Evolutionary conservation across 345 rosid species (phyloP).

Genomic region (Euphorbia lathyris): DNA sequence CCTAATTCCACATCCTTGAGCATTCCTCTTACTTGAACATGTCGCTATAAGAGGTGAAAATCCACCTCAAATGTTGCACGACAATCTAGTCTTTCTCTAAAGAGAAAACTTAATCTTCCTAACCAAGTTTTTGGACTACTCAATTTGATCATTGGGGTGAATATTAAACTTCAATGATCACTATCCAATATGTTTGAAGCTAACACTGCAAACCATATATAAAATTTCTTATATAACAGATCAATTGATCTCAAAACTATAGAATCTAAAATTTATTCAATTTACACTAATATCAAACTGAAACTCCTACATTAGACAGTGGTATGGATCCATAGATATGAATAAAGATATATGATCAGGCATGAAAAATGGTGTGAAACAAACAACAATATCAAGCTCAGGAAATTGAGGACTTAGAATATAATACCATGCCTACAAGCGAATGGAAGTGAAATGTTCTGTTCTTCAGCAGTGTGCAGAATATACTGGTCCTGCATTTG

Average conservation of each 20-base stretch:
- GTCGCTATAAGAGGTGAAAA: neutral
- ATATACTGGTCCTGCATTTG: conserved; percentile 89
- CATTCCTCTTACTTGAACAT: neutral
- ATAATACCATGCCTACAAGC: conserved; percentile 96
- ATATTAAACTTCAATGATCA: neutral
- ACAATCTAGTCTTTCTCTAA: neutral
- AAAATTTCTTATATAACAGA: neutral
- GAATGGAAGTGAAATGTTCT: conserved; percentile 78
- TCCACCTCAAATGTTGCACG: neutral
- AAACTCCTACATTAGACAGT: no score
- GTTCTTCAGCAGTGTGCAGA: conserved; percentile 86
- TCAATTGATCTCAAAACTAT: neutral
- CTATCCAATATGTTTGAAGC: neutral
- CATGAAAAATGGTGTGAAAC: neutral
- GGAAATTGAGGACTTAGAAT: neutral
- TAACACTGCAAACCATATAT: neutral
- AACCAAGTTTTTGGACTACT: neutral
- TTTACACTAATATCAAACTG: no score
- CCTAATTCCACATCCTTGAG: neutral
- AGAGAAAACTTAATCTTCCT: neutral
- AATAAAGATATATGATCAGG: neutral
- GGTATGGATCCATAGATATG: no score
- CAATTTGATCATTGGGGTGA: neutral
- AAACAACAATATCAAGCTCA: neutral
- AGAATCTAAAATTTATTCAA: no score